Evolutionary conservation across 345 rosid genomes (phyloP).

Genomic region (Lenwebbia sp.): DNA sequence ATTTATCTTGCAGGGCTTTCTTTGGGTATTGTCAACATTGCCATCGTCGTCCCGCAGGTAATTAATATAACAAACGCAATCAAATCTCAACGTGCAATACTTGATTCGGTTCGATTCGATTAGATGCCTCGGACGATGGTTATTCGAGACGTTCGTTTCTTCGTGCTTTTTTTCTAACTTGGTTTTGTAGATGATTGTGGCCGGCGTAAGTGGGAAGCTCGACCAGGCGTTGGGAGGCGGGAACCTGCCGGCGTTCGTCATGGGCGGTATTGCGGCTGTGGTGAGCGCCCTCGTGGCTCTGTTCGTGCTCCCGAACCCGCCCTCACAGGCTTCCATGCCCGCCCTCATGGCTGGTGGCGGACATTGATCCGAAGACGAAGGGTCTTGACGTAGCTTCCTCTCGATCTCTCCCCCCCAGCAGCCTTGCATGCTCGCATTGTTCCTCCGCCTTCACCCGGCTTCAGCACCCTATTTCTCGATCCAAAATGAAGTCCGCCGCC

Average conservation of each 20-base stretch:
- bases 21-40: constrained; percentile 65
- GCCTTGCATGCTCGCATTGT: not conserved
- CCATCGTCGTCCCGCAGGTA: constrained; percentile 82
- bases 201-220: constrained; percentile 57
- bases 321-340: constrained; percentile 4
- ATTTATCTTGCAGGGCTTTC: constrained; percentile 50
- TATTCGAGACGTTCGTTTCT: not conserved
- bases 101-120: not conserved
- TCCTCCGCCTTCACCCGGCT: not conserved
- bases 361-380: not conserved
- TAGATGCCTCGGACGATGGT: not conserved
- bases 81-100: not conserved
- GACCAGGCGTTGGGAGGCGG: constrained; percentile 80
- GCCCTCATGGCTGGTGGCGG: not conserved
- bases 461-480: not conserved
- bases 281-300: constrained; percentile 49
- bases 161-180: not conserved
- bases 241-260: constrained; percentile 63
- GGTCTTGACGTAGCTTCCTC: not conserved
- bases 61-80: not conserved
- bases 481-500: not conserved
- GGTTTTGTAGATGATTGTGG: constrained; percentile 49
- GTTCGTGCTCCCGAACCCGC: constrained; percentile 62
- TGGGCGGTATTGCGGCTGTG: constrained; percentile 59
- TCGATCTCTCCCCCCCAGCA: not conserved